These are phyloP conservation scores for Thelephora terrestris DNA, from an alignment of 1,284 basidiomycete genomes.

Conservation along the genomic window DNA sequence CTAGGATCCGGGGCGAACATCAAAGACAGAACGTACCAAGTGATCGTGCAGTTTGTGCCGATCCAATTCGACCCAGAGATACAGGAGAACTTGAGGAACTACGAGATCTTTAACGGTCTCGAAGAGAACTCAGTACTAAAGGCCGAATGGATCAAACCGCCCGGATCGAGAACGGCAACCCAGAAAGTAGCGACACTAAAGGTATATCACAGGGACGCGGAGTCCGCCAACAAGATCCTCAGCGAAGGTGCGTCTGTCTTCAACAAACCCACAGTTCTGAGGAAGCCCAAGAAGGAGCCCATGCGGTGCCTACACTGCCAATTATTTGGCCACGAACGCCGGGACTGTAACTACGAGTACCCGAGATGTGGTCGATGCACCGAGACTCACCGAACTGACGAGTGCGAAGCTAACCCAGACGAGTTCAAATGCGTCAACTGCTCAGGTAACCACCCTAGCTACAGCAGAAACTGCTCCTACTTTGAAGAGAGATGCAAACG, in stretches of 20 bases:
- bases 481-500: slow-evolving; percentile 1
- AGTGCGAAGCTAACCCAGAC: neutral
- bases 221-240: slow-evolving; percentile 9
- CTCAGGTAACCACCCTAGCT: slow-evolving; percentile 7
- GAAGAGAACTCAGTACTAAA: neutral
- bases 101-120: slow-evolving; percentile 6
- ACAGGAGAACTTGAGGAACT: neutral
- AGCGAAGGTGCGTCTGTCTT: slow-evolving; percentile 5
- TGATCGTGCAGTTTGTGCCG: slow-evolving; percentile 10
- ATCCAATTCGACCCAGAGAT: slow-evolving; percentile 6
- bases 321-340: slow-evolving; percentile 17
- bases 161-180: neutral
- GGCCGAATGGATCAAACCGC: slow-evolving; percentile 14
- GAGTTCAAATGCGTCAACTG: slow-evolving; percentile 10
- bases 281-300: slow-evolving; percentile 4
- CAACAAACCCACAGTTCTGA: neutral
- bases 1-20: neutral
- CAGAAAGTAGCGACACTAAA: slow-evolving; percentile 7
- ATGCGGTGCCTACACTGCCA: slow-evolving; percentile 23
- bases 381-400: slow-evolving; percentile 10
- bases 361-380: slow-evolving; percentile 18
- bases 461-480: slow-evolving; percentile 9
- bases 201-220: slow-evolving; percentile 1
- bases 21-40: neutral
- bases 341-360: slow-evolving; percentile 12